These are phyloP conservation scores for Marasmius tenuissimus DNA, from an alignment of 1,284 basidiomycete species.

Conservation along the genomic window DNA sequence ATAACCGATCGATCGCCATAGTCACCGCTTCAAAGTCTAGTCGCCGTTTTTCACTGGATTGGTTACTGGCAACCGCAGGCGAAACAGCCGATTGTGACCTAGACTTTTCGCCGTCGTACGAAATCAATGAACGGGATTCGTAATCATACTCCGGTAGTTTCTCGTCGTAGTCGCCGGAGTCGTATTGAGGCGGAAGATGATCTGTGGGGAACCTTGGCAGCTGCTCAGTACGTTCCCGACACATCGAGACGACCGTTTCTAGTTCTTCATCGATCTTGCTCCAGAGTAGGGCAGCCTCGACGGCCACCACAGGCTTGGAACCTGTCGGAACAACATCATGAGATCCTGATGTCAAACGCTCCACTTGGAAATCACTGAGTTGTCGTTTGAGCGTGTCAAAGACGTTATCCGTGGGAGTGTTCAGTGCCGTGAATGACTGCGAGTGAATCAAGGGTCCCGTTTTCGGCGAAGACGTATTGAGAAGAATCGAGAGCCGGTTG, in stretches of 20 bases:
- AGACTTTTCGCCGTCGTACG: conserved; percentile 34
- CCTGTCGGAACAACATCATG: conserved; percentile 29
- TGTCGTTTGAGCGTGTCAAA: conserved; percentile 67
- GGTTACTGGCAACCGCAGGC: conserved; percentile 6
- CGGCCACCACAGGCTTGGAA: conserved; percentile 50
- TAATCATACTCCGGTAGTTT: conserved; percentile 64
- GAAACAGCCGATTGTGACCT: conserved; percentile 10
- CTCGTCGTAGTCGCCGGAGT: conserved; percentile 45
- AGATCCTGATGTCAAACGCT: conserved; percentile 42
- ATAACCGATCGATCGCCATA: conserved; percentile 83
- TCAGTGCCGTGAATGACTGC: conserved; percentile 2
- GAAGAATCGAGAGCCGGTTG: conserved; percentile 37
- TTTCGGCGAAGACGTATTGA: conserved; percentile 18
- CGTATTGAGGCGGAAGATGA: conserved; percentile 68
- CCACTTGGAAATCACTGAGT: conserved; percentile 64
- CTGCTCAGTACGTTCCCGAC: conserved; percentile 52
- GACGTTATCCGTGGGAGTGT: conserved; percentile 36
- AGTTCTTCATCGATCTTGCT: conserved; percentile 70
- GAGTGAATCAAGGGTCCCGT: neutral
- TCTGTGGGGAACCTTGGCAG: conserved; percentile 35
- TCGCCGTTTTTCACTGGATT: conserved; percentile 65
- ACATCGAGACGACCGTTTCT: conserved; percentile 65
- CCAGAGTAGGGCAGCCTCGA: conserved; percentile 73
- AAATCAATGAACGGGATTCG: conserved; percentile 21
- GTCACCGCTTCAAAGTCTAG: conserved; percentile 83